Evolutionary conservation across 2,329 filamentous ascomycete species (phyloP).

Genomic region (Fusarium sp.): DNA sequence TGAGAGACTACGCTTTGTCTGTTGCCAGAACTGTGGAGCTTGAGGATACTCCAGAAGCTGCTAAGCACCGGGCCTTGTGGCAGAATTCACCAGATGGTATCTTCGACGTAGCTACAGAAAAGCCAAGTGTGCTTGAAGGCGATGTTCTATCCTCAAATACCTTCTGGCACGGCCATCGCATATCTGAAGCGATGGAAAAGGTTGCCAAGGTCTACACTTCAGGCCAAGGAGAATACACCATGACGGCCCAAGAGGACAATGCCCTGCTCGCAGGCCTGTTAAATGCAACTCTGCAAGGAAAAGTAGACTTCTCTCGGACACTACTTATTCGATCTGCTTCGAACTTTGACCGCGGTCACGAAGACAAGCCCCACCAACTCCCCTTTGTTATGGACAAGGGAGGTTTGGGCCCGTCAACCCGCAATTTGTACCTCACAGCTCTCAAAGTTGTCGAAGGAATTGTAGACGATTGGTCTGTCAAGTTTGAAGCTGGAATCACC

Average conservation of each 20-base stretch:
- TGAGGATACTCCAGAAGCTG: conserved; percentile 16
- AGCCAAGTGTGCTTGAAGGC: conserved; percentile 33
- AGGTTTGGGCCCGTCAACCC: conserved; percentile 35
- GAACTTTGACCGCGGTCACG: conserved; percentile 40
- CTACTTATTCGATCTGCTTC: conserved; percentile 40
- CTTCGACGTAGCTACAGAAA: conserved; percentile 15
- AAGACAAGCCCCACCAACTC: conserved; percentile 34
- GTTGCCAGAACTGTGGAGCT: conserved; percentile 9
- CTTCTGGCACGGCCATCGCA: conserved; percentile 39
- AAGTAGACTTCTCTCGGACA: conserved; percentile 35
- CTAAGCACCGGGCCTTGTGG: conserved; percentile 25
- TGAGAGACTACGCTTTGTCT: conserved; percentile 34
- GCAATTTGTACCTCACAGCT: conserved; percentile 35
- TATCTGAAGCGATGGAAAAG: conserved; percentile 41
- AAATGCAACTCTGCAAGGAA: conserved; percentile 30
- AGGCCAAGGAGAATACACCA: conserved; percentile 30
- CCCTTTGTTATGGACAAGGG: conserved; percentile 43
- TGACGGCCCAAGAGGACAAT: conserved; percentile 45
- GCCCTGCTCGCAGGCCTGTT: conserved; percentile 32
- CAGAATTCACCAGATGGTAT: neutral
- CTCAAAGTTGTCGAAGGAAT: conserved; percentile 32
- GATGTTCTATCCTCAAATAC: conserved; percentile 42
- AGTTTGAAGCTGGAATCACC: conserved; percentile 20
- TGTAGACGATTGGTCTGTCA: conserved; percentile 20
- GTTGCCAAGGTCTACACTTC: conserved; percentile 35